Percentiles rank a stretch among this genome's conserved stretches.
Evolutionary conservation across 345 rosid species (phyloP).

Genomic region (Reutealis trisperma): DNA sequence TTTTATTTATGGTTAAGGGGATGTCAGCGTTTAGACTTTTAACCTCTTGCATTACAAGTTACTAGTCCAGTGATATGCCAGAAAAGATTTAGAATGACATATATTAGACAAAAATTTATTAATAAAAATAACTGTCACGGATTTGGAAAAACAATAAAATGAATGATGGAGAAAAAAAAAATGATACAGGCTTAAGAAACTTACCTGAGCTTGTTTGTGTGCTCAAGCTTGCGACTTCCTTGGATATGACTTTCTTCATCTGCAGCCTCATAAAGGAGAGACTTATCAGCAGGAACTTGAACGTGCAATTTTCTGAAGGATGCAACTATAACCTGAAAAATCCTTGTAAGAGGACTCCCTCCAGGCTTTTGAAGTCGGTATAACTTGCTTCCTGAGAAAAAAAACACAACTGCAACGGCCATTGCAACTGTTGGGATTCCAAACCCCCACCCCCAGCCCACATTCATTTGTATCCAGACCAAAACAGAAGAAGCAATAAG

Average conservation of each 20-base stretch:
- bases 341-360: conserved; percentile 89
- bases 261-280: conserved; percentile 67
- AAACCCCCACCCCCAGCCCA: conserved; percentile 97
- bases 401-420: conserved; percentile 76
- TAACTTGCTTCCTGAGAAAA: conserved; percentile 68
- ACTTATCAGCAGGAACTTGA: conserved; percentile 66
- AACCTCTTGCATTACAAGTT: too few species aligned
- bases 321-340: conserved; percentile 77
- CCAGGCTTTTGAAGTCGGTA: conserved; percentile 85
- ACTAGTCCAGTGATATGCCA: too few species aligned
- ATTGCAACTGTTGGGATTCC: conserved; percentile 85
- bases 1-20: too few species aligned
- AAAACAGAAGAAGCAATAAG: conserved; percentile 83
- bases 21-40: too few species aligned
- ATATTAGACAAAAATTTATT: too few species aligned
- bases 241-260: conserved; percentile 66
- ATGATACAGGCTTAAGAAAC: background rate
- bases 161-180: too few species aligned
- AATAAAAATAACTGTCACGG: too few species aligned
- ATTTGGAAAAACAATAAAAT: too few species aligned
- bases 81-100: too few species aligned
- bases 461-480: conserved; percentile 97
- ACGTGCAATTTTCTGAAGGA: conserved; percentile 64
- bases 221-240: conserved; percentile 84
- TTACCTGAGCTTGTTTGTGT: conserved; percentile 69